Evolutionary conservation across 2,329 filamentous ascomycete species (phyloP).

Genomic region (Ophiosphaerella narmari): DNA sequence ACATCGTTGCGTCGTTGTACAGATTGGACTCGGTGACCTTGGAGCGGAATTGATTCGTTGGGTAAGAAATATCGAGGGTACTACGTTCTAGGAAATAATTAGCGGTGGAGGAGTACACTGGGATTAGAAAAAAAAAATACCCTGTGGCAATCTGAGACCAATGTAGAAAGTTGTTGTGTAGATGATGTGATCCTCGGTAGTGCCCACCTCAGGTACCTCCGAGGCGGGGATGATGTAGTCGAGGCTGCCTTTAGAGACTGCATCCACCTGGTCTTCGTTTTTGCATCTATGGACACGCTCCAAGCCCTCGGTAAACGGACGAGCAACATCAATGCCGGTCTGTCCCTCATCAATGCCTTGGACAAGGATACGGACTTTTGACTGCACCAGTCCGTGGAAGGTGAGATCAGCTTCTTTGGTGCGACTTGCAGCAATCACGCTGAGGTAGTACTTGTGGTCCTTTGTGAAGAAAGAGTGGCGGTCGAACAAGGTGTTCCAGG

Average conservation of each 20-base stretch:
- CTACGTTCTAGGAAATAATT: conserved; percentile 53
- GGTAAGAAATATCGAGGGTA: conserved; percentile 76
- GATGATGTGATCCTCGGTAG: conserved; percentile 57
- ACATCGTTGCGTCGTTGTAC: conserved; percentile 76
- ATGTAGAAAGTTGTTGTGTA: conserved; percentile 96
- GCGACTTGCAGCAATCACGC: conserved; percentile 79
- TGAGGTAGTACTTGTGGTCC: conserved; percentile 95
- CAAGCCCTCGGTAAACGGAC: conserved; percentile 92
- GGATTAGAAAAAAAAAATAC: conserved; percentile 54
- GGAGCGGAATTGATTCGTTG: conserved; percentile 86
- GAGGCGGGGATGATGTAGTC: conserved; percentile 60
- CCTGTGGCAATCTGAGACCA: conserved; percentile 77
- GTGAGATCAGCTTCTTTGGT: conserved; percentile 82
- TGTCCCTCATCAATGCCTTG: conserved; percentile 79
- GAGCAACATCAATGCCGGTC: conserved; percentile 76
- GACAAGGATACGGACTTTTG: conserved; percentile 86
- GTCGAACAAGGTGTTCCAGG: conserved; percentile 86
- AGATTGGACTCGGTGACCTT: conserved; percentile 76
- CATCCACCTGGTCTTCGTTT: conserved; percentile 64
- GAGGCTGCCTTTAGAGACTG: conserved; percentile 65
- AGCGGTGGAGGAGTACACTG: neutral
- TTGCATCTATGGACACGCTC: conserved; percentile 77
- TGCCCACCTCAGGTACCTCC: conserved; percentile 52
- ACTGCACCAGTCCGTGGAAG: conserved; percentile 93
- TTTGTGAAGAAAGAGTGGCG: conserved; percentile 93